These are phyloP conservation scores for Neofusicoccum sp. DNA, from an alignment of 2,329 filamentous ascomycete species.

Conservation along the genomic window DNA sequence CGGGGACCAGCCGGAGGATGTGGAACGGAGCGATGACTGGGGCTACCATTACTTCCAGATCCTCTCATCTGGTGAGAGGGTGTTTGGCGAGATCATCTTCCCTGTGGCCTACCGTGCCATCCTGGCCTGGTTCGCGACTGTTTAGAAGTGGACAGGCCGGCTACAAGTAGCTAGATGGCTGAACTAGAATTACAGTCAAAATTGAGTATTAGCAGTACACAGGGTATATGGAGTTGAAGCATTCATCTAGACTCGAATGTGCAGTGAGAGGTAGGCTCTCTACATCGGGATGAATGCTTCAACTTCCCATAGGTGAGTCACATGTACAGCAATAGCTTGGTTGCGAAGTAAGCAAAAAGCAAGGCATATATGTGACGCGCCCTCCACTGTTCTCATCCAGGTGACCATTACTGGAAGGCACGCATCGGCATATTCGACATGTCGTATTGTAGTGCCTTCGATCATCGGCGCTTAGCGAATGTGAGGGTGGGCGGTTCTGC, in stretches of 20 bases:
- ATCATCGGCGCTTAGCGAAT: not conserved
- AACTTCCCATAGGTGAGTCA: too few species aligned
- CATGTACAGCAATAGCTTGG: too few species aligned
- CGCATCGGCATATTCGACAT: not conserved
- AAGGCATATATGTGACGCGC: too few species aligned
- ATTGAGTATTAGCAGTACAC: too few species aligned
- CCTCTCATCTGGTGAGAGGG: conserved; percentile 4
- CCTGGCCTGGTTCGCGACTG: conserved; percentile 13
- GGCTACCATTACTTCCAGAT: conserved; percentile 14
- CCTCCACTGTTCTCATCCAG: too few species aligned
- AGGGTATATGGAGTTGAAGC: too few species aligned
- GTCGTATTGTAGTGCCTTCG: not conserved
- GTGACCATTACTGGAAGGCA: not conserved
- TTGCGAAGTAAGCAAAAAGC: too few species aligned
- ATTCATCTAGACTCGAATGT: too few species aligned
- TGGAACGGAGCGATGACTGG: not conserved
- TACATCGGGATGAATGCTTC: too few species aligned
- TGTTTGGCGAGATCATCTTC: conserved; percentile 11
- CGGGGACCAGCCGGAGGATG: not conserved
- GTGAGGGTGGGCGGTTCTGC: not conserved
- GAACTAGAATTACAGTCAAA: too few species aligned
- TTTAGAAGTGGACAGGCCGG: not conserved
- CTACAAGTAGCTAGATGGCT: too few species aligned
- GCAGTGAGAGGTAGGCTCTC: too few species aligned
- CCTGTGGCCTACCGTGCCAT: not conserved